Evolutionary conservation across 2,329 filamentous ascomycete genomes (phyloP).

Genomic region (Trichoderma oligosporum): DNA sequence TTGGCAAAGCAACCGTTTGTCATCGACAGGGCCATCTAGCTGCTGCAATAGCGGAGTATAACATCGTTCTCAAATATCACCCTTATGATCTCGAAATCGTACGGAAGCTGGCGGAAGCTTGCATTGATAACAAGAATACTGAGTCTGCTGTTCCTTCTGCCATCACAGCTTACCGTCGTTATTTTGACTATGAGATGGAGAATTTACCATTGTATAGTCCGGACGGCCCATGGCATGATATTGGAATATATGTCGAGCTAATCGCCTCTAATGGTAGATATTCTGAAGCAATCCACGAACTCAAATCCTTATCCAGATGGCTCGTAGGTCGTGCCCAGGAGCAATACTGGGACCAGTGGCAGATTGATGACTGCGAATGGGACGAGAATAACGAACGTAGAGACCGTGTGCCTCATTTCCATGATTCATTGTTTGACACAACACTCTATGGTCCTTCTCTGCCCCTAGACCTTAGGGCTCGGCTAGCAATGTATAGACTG

Average conservation of each 20-base stretch:
- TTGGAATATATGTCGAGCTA: conserved; percentile 81
- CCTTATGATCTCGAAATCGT: conserved; percentile 54
- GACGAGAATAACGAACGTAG: conserved; percentile 71
- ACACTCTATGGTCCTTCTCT: conserved; percentile 68
- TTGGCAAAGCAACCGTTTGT: conserved; percentile 56
- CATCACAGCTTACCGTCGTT: conserved; percentile 46
- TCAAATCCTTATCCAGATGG: conserved; percentile 76
- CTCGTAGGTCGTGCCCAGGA: conserved; percentile 73
- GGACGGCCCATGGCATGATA: conserved; percentile 68
- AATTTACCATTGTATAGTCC: conserved; percentile 33
- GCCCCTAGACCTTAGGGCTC: conserved; percentile 77
- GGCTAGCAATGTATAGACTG: conserved; percentile 79
- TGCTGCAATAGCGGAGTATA: conserved; percentile 55
- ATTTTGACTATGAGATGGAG: conserved; percentile 42
- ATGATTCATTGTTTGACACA: conserved; percentile 48
- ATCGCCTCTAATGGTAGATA: conserved; percentile 63
- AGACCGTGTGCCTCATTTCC: conserved; percentile 57
- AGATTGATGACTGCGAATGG: conserved; percentile 83
- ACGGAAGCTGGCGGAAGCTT: conserved; percentile 54
- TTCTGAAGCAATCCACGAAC: conserved; percentile 60
- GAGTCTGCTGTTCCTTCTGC: conserved; percentile 38
- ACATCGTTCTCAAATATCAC: conserved; percentile 48
- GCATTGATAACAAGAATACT: conserved; percentile 49
- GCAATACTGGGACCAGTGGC: conserved; percentile 68
- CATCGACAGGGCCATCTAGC: conserved; percentile 53